These are phyloP conservation scores for Kernera saxatilis DNA, from an alignment of 345 rosid genomes.

Conservation along the genomic window DNA sequence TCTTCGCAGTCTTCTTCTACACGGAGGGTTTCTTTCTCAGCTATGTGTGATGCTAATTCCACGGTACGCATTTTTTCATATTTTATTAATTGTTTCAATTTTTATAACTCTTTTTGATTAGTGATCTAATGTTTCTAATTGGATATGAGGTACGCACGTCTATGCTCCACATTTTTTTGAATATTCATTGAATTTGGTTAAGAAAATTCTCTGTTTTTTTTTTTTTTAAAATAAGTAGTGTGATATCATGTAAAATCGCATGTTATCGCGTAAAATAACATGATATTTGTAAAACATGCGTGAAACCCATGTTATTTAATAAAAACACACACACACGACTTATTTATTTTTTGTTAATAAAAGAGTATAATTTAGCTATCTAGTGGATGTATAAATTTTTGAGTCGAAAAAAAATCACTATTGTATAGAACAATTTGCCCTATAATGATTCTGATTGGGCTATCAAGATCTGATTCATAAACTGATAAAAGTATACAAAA, in stretches of 20 bases:
- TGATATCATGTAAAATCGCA: too few relatives aligned
- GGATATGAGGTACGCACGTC: constrained; percentile 9
- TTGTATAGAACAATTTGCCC: neutral
- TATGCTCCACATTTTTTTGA: neutral
- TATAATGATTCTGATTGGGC: too few relatives aligned
- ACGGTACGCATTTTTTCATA: constrained; percentile 39
- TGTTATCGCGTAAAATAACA: too few relatives aligned
- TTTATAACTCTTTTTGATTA: neutral
- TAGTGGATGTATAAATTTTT: too few relatives aligned
- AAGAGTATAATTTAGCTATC: too few relatives aligned
- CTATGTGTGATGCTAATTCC: constrained; percentile 33
- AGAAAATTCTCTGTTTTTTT: neutral
- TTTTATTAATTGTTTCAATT: neutral
- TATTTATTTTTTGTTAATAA: too few relatives aligned
- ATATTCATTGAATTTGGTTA: neutral
- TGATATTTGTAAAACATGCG: too few relatives aligned
- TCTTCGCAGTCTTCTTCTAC: constrained; percentile 51
- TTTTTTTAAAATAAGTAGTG: too few relatives aligned
- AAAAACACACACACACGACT: too few relatives aligned
- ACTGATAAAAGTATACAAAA: neutral
- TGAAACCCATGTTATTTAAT: too few relatives aligned
- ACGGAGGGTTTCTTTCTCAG: constrained; percentile 40
- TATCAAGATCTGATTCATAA: neutral
- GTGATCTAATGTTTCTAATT: neutral
- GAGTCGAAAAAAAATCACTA: too few relatives aligned